Percentiles rank a stretch among this genome's conserved stretches.
Evolutionary conservation across 257 asterid species (phyloP).

Genomic region (Echium plantagineum): DNA sequence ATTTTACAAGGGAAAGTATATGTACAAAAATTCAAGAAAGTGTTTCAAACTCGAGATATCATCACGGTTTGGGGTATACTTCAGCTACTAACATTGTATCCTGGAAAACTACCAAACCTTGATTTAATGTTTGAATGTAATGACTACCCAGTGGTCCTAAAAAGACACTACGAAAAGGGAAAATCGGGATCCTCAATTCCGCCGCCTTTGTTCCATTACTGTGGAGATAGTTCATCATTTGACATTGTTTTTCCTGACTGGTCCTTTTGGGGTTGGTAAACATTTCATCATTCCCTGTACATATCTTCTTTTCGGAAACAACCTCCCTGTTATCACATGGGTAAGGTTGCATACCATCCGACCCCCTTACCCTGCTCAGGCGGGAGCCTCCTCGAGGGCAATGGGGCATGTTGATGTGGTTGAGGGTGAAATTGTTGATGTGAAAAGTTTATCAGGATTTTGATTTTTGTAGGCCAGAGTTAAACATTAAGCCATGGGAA

Average conservation of each 20-base stretch:
- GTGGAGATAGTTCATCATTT: constrained; percentile 41
- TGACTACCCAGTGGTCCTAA: constrained; percentile 48
- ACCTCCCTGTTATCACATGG: too few relatives aligned
- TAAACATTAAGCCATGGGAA: constrained; percentile 75
- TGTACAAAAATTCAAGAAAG: constrained; percentile 35
- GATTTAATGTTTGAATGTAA: constrained; percentile 58
- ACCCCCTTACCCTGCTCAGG: too few relatives aligned
- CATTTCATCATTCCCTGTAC: constrained; percentile 11
- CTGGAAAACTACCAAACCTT: constrained; percentile 52
- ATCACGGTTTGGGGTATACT: constrained; percentile 76
- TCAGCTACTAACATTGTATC: constrained; percentile 75
- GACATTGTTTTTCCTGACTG: constrained; percentile 85
- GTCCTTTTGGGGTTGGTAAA: constrained; percentile 99
- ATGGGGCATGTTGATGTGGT: too few relatives aligned
- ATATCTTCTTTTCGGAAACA: too few relatives aligned
- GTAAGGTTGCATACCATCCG: too few relatives aligned
- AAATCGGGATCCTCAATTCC: constrained; percentile 16
- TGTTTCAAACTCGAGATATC: constrained; percentile 67
- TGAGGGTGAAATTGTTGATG: not conserved
- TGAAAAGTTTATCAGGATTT: not conserved
- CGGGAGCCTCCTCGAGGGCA: too few relatives aligned
- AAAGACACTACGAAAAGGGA: constrained; percentile 14
- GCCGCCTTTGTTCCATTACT: constrained; percentile 68
- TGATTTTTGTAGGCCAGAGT: constrained; percentile 54
- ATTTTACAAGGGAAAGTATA: constrained; percentile 47